phyloP scores from a whole-genome alignment of 2,329 filamentous ascomycete species.

The Colletotrichum brevisporum region DNA sequence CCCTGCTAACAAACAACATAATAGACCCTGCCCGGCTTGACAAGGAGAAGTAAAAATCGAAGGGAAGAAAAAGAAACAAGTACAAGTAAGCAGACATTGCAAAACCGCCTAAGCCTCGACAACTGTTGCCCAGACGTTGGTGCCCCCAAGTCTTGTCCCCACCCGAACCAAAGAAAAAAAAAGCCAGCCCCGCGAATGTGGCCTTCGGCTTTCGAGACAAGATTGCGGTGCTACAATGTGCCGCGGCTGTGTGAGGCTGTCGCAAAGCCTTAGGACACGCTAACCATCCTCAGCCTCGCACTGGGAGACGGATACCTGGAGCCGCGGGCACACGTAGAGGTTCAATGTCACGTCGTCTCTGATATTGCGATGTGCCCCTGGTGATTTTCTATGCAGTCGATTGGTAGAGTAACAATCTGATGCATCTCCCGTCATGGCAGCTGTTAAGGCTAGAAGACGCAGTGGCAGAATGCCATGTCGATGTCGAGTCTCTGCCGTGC shows the following conservation, averaged over 20 bases:
- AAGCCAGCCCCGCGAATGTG: constrained; percentile 17
- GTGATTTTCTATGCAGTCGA: constrained; percentile 10
- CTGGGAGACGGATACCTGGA: constrained; percentile 3
- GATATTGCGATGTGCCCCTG: constrained; percentile 1
- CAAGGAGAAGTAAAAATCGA: constrained; percentile 30
- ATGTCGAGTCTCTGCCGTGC: constrained; percentile 1
- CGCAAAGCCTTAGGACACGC: not conserved
- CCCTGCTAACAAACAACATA: constrained; percentile 8
- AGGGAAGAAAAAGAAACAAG: constrained; percentile 27
- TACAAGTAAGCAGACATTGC: constrained; percentile 30
- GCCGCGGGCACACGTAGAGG: not conserved
- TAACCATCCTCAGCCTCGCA: constrained; percentile 3
- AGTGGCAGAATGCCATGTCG: not conserved
- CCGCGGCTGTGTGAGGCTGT: constrained; percentile 3
- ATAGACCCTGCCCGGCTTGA: not conserved
- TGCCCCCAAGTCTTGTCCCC: constrained; percentile 2
- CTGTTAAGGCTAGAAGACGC: not conserved
- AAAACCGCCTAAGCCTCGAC: not conserved
- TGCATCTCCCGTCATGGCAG: not conserved
- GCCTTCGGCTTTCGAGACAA: constrained; percentile 7
- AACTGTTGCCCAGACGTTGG: constrained; percentile 4
- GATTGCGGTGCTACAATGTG: constrained; percentile 26
- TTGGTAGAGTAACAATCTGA: not conserved
- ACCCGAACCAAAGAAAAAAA: not conserved
- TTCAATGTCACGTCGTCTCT: constrained; percentile 11